Evolutionary conservation across 1,139 yeast genomes (phyloP).

Genomic region (Geotrichum bryndzae): DNA sequence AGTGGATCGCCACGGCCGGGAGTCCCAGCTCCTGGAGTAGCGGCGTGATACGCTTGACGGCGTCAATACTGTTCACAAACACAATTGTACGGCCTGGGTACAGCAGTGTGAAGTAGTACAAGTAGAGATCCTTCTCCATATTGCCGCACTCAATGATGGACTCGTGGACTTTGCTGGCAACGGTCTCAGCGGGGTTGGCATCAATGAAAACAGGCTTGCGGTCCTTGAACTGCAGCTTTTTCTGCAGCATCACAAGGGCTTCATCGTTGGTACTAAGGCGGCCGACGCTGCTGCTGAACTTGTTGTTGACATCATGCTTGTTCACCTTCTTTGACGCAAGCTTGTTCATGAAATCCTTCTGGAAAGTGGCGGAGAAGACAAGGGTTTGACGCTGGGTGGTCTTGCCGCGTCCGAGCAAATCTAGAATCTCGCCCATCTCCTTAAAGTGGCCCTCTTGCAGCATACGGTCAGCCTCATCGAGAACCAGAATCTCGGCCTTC

Average conservation of each 20-base stretch:
- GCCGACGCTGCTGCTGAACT: constrained; percentile 18
- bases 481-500: constrained; percentile 61
- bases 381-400: constrained; percentile 74
- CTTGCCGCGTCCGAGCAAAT: constrained; percentile 40
- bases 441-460: constrained; percentile 95
- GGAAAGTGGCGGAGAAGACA: constrained; percentile 92
- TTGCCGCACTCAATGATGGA: constrained; percentile 90
- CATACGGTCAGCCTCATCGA: constrained; percentile 97
- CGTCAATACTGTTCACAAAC: constrained; percentile 89
- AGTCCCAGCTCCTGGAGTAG: constrained; percentile 63
- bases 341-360: constrained; percentile 73
- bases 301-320: constrained; percentile 18
- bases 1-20: constrained; percentile 70
- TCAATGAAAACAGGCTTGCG: constrained; percentile 58
- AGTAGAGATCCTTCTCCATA: constrained; percentile 79
- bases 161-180: constrained; percentile 72
- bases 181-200: constrained; percentile 79
- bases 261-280: constrained; percentile 31
- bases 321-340: constrained; percentile 43
- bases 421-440: constrained; percentile 78
- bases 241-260: constrained; percentile 35
- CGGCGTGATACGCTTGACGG: constrained; percentile 81
- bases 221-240: constrained; percentile 35
- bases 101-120: constrained; percentile 79
- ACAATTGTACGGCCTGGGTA: constrained; percentile 89